Evolutionary conservation across 202 grass and related monocot genomes (phyloP).

Genomic region (Eragrostis tef): DNA sequence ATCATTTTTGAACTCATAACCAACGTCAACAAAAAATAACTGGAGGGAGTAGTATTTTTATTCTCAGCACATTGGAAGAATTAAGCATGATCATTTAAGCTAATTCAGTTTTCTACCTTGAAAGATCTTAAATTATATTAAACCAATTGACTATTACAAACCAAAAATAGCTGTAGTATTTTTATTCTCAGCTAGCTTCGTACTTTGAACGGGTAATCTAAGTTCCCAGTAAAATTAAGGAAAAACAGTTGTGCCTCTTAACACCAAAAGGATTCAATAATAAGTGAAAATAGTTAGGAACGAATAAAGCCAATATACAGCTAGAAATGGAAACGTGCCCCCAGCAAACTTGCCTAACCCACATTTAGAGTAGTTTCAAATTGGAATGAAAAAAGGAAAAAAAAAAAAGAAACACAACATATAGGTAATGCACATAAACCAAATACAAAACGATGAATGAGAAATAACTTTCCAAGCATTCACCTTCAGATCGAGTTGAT

Average conservation of each 20-base stretch:
- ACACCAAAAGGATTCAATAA: no score
- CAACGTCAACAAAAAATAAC: no score
- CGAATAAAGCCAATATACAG: background rate
- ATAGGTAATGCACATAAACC: background rate
- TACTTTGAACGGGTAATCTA: constrained; percentile 1
- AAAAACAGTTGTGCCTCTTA: background rate
- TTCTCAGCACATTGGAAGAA: no score
- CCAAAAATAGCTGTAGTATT: no score
- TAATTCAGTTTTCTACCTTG: no score
- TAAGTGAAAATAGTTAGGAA: background rate
- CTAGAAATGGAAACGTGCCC: constrained; percentile 5
- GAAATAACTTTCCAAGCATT: background rate
- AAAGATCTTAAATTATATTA: no score
- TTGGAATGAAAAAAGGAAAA: constrained; percentile 28
- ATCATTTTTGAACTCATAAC: background rate
- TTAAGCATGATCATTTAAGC: no score
- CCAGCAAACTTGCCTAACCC: background rate
- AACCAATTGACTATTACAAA: no score
- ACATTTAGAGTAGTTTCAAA: background rate
- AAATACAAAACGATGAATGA: background rate
- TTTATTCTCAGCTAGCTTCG: background rate
- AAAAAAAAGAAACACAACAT: no score
- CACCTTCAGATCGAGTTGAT: constrained; percentile 91
- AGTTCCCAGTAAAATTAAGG: constrained; percentile 1
- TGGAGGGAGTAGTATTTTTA: no score